A percentile compares a stretch with the other conserved stretches of the same genome.
Evolutionary conservation across 1,284 basidiomycete species (phyloP).

Genomic region (Leccinum fuscescens): DNA sequence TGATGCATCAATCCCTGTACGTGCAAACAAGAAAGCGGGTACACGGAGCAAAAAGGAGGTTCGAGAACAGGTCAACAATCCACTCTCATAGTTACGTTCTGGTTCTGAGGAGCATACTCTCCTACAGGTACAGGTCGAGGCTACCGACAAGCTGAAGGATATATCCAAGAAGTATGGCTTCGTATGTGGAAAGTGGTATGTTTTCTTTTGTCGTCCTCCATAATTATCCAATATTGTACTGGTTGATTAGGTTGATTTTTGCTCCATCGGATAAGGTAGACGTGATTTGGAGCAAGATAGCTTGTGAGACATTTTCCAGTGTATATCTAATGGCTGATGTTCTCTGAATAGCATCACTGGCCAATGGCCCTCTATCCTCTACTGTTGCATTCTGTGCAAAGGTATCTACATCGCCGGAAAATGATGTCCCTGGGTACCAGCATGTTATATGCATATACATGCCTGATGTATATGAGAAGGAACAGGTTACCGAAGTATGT

Average conservation of each 20-base stretch:
- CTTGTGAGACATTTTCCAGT: conserved; percentile 38
- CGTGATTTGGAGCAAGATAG: conserved; percentile 55
- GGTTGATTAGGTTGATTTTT: conserved; percentile 56
- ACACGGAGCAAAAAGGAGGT: conserved; percentile 71
- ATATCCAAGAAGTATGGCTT: conserved; percentile 53
- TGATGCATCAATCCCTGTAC: conserved; percentile 59
- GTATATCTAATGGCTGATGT: conserved; percentile 1
- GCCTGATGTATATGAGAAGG: conserved; percentile 66
- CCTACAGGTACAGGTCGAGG: conserved; percentile 54
- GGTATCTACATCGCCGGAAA: conserved; percentile 59
- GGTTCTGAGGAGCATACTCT: neutral
- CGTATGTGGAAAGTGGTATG: conserved; percentile 66
- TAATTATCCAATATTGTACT: neutral
- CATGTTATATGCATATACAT: conserved; percentile 72
- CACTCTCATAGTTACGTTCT: neutral
- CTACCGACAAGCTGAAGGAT: conserved; percentile 53
- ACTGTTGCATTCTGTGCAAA: conserved; percentile 57
- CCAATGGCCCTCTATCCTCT: conserved; percentile 56
- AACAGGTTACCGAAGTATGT: conserved; percentile 51
- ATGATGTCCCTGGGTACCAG: conserved; percentile 48
- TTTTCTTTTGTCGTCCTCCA: neutral
- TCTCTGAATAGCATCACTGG: conserved; percentile 50
- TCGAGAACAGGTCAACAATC: conserved; percentile 47
- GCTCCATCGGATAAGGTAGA: conserved; percentile 60
- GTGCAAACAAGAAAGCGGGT: conserved; percentile 69